Evolutionary conservation across 2,329 filamentous ascomycete species (phyloP).

Genomic region (Aspergillus spinulosporus): DNA sequence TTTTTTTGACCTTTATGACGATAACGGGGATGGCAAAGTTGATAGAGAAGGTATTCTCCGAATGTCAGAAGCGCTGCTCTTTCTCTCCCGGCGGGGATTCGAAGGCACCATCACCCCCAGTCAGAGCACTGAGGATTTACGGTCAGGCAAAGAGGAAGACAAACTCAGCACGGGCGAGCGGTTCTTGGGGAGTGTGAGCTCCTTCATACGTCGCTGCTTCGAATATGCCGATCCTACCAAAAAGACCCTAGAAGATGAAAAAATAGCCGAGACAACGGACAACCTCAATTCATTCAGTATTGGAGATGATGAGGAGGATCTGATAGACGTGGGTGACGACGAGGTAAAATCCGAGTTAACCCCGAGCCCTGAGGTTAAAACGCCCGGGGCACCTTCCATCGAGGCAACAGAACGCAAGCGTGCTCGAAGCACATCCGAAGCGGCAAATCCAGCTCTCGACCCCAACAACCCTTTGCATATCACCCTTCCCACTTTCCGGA

Average conservation of each 20-base stretch:
- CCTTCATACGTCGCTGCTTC: slow-evolving; percentile 94
- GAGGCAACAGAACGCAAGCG: slow-evolving; percentile 30
- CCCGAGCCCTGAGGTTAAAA: slow-evolving; percentile 9
- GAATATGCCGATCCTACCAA: slow-evolving; percentile 96
- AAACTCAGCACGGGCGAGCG: slow-evolving; percentile 72
- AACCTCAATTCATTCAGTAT: slow-evolving; percentile 68
- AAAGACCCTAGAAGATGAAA: slow-evolving; percentile 31
- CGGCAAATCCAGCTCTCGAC: slow-evolving; percentile 86
- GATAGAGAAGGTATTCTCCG: slow-evolving; percentile 92
- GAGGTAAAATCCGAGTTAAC: slow-evolving; percentile 31
- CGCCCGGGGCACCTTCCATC: slow-evolving; percentile 18
- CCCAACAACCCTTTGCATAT: slow-evolving; percentile 92
- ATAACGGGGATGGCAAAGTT: slow-evolving; percentile 84
- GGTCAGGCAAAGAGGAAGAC: slow-evolving; percentile 38
- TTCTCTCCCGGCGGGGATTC: slow-evolving; percentile 84
- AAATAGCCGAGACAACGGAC: slow-evolving; percentile 34
- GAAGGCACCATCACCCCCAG: slow-evolving; percentile 71
- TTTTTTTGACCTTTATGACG: slow-evolving; percentile 97
- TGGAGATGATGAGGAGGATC: slow-evolving; percentile 65
- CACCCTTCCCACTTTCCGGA: slow-evolving; percentile 94
- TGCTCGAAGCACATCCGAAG: slow-evolving; percentile 67
- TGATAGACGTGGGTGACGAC: slow-evolving; percentile 29
- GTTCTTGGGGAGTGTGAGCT: slow-evolving; percentile 89
- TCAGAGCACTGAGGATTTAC: slow-evolving; percentile 56
- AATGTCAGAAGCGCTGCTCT: slow-evolving; percentile 91